Percentiles rank a stretch among this genome's conserved stretches.
Conservation (phyloP, 2,329 filamentous ascomycete species). For the Trichophyton simii region DNA sequence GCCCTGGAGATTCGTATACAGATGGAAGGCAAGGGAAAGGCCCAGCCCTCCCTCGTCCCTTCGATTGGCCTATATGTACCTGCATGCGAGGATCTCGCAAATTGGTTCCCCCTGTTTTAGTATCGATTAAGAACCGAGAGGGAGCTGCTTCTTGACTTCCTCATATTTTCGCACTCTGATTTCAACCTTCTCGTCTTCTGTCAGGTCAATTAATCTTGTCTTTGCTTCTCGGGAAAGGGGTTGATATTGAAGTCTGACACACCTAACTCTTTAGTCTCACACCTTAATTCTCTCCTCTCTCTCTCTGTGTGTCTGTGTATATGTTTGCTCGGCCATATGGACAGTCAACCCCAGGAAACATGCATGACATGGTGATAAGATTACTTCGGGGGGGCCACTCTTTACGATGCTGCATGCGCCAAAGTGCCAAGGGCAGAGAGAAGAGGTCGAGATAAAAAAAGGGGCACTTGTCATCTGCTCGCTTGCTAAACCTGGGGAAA, state of each 20-base stretch:
- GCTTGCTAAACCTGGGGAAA: background rate
- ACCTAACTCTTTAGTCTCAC: background rate
- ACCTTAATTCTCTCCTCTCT: too few relatives aligned
- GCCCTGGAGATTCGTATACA: background rate
- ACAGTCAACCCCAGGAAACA: background rate
- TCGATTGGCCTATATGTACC: background rate
- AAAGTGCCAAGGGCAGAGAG: background rate
- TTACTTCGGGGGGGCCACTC: background rate
- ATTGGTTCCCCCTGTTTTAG: background rate
- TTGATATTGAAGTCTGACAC: background rate
- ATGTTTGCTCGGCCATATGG: too few relatives aligned
- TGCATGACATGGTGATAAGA: background rate
- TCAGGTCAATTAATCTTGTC: background rate
- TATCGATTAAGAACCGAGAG: background rate
- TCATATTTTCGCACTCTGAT: too few relatives aligned
- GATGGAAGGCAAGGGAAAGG: background rate
- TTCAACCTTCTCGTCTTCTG: background rate
- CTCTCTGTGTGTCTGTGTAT: too few relatives aligned
- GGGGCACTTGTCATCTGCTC: background rate
- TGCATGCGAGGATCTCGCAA: background rate
- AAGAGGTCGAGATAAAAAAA: background rate
- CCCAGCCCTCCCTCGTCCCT: background rate
- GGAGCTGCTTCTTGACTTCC: too few relatives aligned
- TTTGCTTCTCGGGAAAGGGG: background rate
- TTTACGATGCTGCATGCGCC: background rate